Evolutionary conservation across 345 rosid species (phyloP).

Genomic region (Arabidopsis suecica): DNA sequence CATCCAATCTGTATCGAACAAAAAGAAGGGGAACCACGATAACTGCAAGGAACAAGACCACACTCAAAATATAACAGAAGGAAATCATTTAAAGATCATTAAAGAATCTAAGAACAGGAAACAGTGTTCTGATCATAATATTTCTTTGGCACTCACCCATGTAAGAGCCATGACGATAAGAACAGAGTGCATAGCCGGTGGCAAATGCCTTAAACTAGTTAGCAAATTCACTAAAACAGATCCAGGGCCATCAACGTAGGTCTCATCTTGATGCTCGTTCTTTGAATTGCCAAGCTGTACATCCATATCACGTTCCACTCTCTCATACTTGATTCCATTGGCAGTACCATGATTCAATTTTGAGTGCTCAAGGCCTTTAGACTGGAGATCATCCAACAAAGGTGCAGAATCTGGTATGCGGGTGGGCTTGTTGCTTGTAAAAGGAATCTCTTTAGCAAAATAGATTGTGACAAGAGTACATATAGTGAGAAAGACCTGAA

Average conservation of each 20-base stretch:
- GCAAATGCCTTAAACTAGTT: conserved; percentile 94
- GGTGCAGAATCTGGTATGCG: conserved; percentile 80
- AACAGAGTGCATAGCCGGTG: conserved; percentile 92
- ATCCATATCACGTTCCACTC: conserved; percentile 50
- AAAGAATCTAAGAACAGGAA: background rate
- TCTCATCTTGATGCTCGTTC: conserved; percentile 54
- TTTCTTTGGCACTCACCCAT: conserved; percentile 66
- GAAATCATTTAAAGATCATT: background rate
- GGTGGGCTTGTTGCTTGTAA: conserved; percentile 49
- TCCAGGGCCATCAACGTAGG: conserved; percentile 78
- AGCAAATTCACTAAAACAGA: conserved; percentile 87
- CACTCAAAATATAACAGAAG: background rate
- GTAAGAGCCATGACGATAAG: conserved; percentile 94
- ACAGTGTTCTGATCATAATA: conserved; percentile 2
- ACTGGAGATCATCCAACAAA: conserved; percentile 63
- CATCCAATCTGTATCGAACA: conserved; percentile 99
- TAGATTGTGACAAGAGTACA: conserved; percentile 86
- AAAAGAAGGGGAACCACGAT: conserved; percentile 98
- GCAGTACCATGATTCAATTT: conserved; percentile 51
- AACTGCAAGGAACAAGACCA: conserved; percentile 60
- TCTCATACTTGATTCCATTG: conserved; percentile 48
- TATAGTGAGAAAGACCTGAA: conserved; percentile 82
- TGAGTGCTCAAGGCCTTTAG: conserved; percentile 56
- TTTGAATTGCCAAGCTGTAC: conserved; percentile 48
- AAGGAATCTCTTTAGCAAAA: conserved; percentile 89